phyloP scores from a whole-genome alignment of 75 land plant species.

The Ceratopteris richardii region DNA sequence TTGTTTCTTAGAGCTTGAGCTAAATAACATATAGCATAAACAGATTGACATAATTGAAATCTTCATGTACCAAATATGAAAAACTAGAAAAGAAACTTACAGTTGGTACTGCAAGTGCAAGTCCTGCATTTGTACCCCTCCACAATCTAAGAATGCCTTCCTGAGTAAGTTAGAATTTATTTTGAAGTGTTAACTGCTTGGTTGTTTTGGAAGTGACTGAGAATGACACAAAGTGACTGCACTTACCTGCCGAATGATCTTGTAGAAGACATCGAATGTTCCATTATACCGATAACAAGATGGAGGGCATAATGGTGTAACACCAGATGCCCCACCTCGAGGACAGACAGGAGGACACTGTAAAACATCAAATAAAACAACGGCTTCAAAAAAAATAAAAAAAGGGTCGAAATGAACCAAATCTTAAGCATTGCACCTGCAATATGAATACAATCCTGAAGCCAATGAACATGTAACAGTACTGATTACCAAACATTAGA shows the following conservation, averaged over 20 bases:
- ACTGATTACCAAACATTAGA: no score
- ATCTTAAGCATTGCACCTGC: no score
- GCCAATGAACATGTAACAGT: no score
- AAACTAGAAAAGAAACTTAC: slow-evolving; percentile 40
- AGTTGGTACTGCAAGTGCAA: slow-evolving; percentile 86
- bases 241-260: slow-evolving; percentile 74
- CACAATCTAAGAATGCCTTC: slow-evolving; percentile 88
- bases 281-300: slow-evolving; percentile 80
- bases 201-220: not conserved
- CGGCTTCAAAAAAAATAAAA: no score
- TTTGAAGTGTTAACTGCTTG: not conserved
- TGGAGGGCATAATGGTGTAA: slow-evolving; percentile 67
- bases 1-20: not conserved
- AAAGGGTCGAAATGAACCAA: no score
- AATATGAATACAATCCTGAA: no score
- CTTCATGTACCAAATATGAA: no score
- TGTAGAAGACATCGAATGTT: slow-evolving; percentile 82
- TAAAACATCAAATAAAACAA: slow-evolving; percentile 60
- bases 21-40: not conserved
- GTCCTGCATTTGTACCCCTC: slow-evolving; percentile 93
- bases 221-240: not conserved
- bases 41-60: no score
- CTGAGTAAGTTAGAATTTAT: slow-evolving; percentile 28
- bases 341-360: slow-evolving; percentile 88
- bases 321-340: slow-evolving; percentile 63